Percentiles rank a stretch among this genome's conserved stretches.
These are phyloP conservation scores for Dactylellina leptospora DNA, from an alignment of 2,329 filamentous ascomycete genomes.

Conservation along the genomic window DNA sequence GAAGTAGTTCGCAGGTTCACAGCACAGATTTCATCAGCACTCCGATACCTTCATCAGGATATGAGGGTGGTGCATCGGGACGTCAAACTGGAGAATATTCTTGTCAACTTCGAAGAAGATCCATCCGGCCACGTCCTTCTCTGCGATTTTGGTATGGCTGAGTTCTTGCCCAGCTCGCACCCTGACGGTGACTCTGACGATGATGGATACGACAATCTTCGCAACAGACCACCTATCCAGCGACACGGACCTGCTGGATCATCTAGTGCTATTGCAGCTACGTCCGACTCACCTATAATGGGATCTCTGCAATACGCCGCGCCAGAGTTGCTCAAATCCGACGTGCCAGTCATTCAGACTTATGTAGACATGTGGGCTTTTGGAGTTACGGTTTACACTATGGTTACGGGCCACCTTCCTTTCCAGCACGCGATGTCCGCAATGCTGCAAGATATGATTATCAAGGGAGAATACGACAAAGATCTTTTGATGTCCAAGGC, in stretches of 20 bases:
- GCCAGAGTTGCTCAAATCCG: slow-evolving; percentile 61
- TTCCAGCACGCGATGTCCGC: slow-evolving; percentile 70
- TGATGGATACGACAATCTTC: slow-evolving; percentile 63
- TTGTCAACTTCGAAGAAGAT: slow-evolving; percentile 66
- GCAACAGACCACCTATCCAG: slow-evolving; percentile 63
- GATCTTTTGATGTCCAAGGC: slow-evolving; percentile 60
- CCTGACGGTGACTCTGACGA: slow-evolving; percentile 65
- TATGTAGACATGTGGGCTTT: slow-evolving; percentile 74
- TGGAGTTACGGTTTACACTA: slow-evolving; percentile 70
- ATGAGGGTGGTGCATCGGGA: slow-evolving; percentile 73
- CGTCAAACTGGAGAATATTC: slow-evolving; percentile 75
- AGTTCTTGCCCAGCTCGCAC: slow-evolving; percentile 67
- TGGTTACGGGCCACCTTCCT: slow-evolving; percentile 70
- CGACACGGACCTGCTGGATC: slow-evolving; percentile 68
- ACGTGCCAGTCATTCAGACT: slow-evolving; percentile 60
- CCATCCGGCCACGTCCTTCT: slow-evolving; percentile 67
- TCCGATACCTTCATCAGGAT: slow-evolving; percentile 74
- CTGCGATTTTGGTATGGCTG: slow-evolving; percentile 75
- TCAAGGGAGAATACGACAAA: slow-evolving; percentile 69
- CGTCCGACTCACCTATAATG: slow-evolving; percentile 63
- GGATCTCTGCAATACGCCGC: slow-evolving; percentile 63
- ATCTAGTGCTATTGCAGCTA: slow-evolving; percentile 69
- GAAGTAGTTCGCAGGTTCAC: slow-evolving; percentile 69
- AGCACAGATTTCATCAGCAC: slow-evolving; percentile 71
- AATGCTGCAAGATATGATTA: slow-evolving; percentile 69